A percentile compares a stretch with the other conserved stretches of the same genome.
Evolutionary conservation across 495 filamentous ascomycete genomes (phyloP).

Genomic region (Hypomontagnella monticulosa): DNA sequence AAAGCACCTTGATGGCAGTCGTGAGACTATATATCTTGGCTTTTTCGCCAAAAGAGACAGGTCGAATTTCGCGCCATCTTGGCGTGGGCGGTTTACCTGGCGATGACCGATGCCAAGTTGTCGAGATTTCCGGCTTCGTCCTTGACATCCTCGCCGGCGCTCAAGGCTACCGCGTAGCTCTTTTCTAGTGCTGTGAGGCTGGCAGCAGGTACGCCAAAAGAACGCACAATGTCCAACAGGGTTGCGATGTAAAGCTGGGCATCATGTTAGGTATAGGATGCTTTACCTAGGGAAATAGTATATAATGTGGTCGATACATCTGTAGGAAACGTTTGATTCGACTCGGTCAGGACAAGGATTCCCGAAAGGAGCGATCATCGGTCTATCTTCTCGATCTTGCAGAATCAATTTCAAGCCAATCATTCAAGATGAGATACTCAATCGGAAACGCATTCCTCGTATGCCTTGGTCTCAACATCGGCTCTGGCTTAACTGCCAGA

Average conservation of each 20-base stretch:
- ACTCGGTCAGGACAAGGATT: not conserved
- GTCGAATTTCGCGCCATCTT: conserved; percentile 16
- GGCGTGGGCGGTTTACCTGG: conserved; percentile 16
- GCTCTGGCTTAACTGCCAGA: conserved; percentile 7
- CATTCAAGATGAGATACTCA: conserved; percentile 8
- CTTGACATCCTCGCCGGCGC: not conserved
- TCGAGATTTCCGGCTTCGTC: conserved; percentile 6
- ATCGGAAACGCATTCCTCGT: conserved; percentile 1
- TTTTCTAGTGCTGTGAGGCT: not conserved
- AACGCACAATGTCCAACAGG: conserved; percentile 7
- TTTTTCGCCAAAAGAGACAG: conserved; percentile 11
- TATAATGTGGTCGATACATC: conserved; percentile 5
- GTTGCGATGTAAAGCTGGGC: not conserved
- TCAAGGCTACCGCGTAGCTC: conserved; percentile 1
- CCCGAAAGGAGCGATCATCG: not conserved
- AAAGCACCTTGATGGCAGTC: conserved; percentile 28
- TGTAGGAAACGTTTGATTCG: not conserved
- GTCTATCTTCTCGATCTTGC: not conserved
- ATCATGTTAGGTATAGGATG: no score
- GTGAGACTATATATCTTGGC: conserved; percentile 34
- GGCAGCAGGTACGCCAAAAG: not conserved
- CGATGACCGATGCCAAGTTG: conserved; percentile 21
- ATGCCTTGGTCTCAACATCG: conserved; percentile 12
- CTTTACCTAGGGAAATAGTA: not conserved
- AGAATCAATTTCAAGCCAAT: not conserved